Base-by-base conservation (phyloP, 1,139 yeast species). In the Pneumocystis wakefieldiae region DNA sequence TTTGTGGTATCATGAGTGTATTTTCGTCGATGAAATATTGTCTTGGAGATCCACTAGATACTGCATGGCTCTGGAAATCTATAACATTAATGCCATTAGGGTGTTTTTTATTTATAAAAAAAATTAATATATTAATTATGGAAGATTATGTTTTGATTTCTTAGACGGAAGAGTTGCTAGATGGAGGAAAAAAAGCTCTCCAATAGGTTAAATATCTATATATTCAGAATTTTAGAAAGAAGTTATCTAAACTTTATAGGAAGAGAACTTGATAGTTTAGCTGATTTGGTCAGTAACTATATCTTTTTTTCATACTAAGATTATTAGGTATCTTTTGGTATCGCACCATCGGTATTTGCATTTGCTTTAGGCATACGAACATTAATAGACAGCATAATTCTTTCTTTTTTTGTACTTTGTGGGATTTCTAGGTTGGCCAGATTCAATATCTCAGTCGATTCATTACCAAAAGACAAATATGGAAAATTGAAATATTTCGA, bases 161-260 rank as follows among this genome's bases (percentile, higher is more conserved):
- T 86, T 92, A 73, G 98, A 92, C 73, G 98, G 98, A 37, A 83
- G 96, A 71, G 98, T 92, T 8, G 98, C 98, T 5, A 81, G 98
- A 70, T 81, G 92, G 77, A 83, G 97, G 76, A 86, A 90, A 74
- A 89, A 92, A 76, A 83, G 96, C 2, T 86, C 95, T 32, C 79
- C 92, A 65, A 48, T 48, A n/a, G 55, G 55, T 48, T 48, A 48
- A 29, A 48, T 24, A 24, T 24, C 10, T 39, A 39, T 19, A 48
- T 24, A 19, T 48, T 19, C 24, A 12, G 12, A 2, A 48, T 48
- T 39, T n/a, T 3, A 15, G 3, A 24, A 48, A 48, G 28, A 24
- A 32, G 7, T 32, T 32, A 14, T 48, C 55, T 48, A 48, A 48
- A 24, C 28, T 48, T 15, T 48, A 88, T 94, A 89, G 98, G 98